Evolutionary conservation across 257 asterid species (phyloP).

Genomic region (Hygrophila difformis): DNA sequence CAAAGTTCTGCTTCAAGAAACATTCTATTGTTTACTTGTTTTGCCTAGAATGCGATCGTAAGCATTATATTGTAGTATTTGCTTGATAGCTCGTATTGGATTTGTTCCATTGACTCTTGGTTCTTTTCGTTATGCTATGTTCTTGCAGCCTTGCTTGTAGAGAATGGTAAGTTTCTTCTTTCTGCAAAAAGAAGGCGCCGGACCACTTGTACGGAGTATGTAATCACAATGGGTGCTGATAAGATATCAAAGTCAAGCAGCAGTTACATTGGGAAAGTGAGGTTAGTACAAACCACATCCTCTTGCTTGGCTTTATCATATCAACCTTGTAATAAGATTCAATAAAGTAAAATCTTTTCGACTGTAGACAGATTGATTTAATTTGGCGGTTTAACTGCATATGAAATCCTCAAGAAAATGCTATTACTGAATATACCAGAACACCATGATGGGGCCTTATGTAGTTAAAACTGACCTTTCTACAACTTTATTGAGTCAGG

Average conservation of each 20-base stretch:
- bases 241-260: conserved; percentile 83
- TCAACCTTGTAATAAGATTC: background rate
- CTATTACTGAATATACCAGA: too few relatives aligned
- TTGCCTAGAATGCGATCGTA: too few relatives aligned
- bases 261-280: conserved; percentile 80
- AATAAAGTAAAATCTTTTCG: background rate
- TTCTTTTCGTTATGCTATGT: background rate
- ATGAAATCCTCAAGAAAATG: background rate
- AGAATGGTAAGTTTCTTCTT: conserved; percentile 95
- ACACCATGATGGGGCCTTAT: too few relatives aligned
- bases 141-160: conserved; percentile 74
- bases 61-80: too few relatives aligned
- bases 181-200: conserved; percentile 91
- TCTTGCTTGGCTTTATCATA: background rate
- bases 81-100: conserved; percentile 7
- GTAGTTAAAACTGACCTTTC: background rate
- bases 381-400: background rate
- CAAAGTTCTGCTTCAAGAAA: too few relatives aligned
- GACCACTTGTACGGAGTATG: conserved; percentile 90
- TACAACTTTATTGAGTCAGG: conserved; percentile 22
- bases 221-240: conserved; percentile 88
- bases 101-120: background rate
- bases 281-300: conserved; percentile 27
- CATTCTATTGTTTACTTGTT: too few relatives aligned
- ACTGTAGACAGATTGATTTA: background rate